A percentile compares a stretch with the other conserved stretches of the same genome.
phyloP scores from a whole-genome alignment of 1,284 basidiomycete species.

The Moesziomyces globuligerus region DNA sequence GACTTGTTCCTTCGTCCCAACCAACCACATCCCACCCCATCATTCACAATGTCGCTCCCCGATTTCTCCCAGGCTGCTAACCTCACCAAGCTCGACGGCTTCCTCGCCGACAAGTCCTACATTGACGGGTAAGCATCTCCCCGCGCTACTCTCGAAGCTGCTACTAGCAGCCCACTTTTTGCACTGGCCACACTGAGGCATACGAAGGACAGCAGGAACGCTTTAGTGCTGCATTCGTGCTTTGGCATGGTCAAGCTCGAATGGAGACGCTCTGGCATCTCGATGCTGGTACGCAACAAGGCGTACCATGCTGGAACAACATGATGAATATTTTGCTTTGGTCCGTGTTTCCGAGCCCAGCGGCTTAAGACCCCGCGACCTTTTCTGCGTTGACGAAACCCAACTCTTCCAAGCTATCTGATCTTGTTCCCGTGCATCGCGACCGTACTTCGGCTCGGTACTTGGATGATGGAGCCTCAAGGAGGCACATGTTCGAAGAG shows the following conservation, averaged over 20 bases:
- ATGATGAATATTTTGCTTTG: constrained; percentile 66
- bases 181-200: background rate
- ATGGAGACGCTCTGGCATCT: background rate
- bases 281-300: background rate
- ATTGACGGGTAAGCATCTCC: constrained; percentile 63
- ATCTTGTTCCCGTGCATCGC: constrained; percentile 29
- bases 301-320: constrained; percentile 19
- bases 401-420: constrained; percentile 64
- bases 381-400: constrained; percentile 66
- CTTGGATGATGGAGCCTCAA: background rate
- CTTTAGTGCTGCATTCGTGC: background rate
- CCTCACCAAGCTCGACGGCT: constrained; percentile 61
- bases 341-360: constrained; percentile 69
- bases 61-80: constrained; percentile 61
- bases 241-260: background rate
- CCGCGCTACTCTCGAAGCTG: constrained; percentile 7
- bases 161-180: constrained; percentile 2
- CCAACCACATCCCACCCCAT: constrained; percentile 19
- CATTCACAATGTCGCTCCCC: constrained; percentile 63
- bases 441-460: background rate
- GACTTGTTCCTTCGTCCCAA: constrained; percentile 3
- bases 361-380: constrained; percentile 68
- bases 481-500: background rate
- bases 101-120: constrained; percentile 64
- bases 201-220: background rate